A percentile compares a stretch with the other conserved stretches of the same genome.
These are phyloP conservation scores for Didymella arachidicola DNA, from an alignment of 2,329 filamentous ascomycete species.

Conservation along the genomic window DNA sequence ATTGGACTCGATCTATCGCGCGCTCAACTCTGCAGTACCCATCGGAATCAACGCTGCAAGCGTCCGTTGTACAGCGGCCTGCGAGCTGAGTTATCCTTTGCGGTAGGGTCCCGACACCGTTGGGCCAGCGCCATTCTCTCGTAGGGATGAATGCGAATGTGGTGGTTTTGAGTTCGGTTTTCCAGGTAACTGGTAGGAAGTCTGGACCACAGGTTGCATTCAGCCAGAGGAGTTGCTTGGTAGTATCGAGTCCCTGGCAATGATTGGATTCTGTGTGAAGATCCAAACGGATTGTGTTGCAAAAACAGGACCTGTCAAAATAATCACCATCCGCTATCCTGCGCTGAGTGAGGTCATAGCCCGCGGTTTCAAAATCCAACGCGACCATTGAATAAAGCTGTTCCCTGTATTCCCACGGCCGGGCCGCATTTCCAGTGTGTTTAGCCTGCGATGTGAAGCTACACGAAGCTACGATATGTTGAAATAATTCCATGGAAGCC, in stretches of 20 bases:
- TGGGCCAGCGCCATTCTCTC: constrained; percentile 43
- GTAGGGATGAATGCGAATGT: constrained; percentile 38
- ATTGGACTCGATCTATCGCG: constrained; percentile 41
- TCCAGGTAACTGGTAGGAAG: constrained; percentile 38
- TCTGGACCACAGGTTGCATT: constrained; percentile 42
- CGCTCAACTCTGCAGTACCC: constrained; percentile 43
- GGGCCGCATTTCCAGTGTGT: constrained; percentile 43
- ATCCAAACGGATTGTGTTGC: constrained; percentile 24
- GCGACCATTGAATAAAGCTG: constrained; percentile 35
- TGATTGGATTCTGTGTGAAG: constrained; percentile 29
- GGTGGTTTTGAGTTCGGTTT: constrained; percentile 35
- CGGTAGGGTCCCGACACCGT: constrained; percentile 34
- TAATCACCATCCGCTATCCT: constrained; percentile 35
- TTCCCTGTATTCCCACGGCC: constrained; percentile 47
- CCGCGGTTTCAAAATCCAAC: constrained; percentile 45
- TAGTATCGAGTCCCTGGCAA: constrained; percentile 29
- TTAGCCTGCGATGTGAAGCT: constrained; percentile 37
- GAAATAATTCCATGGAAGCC: constrained; percentile 37
- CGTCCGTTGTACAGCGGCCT: constrained; percentile 41
- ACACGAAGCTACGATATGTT: constrained; percentile 42
- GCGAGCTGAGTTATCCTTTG: constrained; percentile 27
- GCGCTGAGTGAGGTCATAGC: constrained; percentile 38
- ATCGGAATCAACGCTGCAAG: constrained; percentile 39
- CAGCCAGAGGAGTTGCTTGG: constrained; percentile 44
- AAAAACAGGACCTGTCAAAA: constrained; percentile 48